These are phyloP conservation scores for Abrus pulchellus DNA, from an alignment of 306 rosid genomes.

Conservation along the genomic window DNA sequence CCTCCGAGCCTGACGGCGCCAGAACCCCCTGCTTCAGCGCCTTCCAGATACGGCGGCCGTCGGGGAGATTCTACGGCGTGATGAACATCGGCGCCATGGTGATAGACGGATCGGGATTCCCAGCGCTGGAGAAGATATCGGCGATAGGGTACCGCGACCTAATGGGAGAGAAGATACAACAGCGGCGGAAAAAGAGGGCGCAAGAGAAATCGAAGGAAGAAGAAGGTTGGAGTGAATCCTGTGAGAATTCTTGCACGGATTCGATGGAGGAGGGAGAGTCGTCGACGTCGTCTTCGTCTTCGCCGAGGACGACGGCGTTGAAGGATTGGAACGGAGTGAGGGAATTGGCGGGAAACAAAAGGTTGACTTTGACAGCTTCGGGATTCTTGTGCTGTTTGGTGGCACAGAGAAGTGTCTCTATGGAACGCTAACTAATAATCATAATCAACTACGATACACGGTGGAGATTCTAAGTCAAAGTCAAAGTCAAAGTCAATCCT, in stretches of 20 bases:
- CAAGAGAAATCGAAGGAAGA: conserved; percentile 42
- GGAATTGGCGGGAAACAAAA: conserved; percentile 66
- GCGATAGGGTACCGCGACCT: conserved; percentile 83
- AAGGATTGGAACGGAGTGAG: conserved; percentile 71
- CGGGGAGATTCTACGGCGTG: conserved; percentile 88
- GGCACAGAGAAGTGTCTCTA: conserved; percentile 43
- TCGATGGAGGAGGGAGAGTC: conserved; percentile 58
- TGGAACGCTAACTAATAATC: conserved; percentile 40
- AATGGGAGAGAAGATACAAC: conserved; percentile 62
- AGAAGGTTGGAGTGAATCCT: conserved; percentile 47
- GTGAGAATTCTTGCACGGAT: conserved; percentile 48
- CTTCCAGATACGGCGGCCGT: conserved; percentile 77
- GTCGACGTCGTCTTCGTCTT: conserved; percentile 54
- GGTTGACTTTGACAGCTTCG: conserved; percentile 44
- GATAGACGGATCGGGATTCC: conserved; percentile 55
- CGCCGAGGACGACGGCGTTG: conserved; percentile 57
- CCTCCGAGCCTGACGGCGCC: conserved; percentile 17
- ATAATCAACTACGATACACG: conserved; percentile 1
- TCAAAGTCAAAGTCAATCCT: background rate
- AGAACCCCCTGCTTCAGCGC: conserved; percentile 73
- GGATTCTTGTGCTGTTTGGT: conserved; percentile 81
- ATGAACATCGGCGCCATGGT: conserved; percentile 76
- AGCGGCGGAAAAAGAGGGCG: conserved; percentile 29
- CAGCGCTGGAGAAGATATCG: conserved; percentile 53
- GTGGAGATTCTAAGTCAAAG: conserved; percentile 16